Evolutionary conservation across 108 stramenopile species (phyloP).

Genomic region (Mediolabrus comicus): DNA sequence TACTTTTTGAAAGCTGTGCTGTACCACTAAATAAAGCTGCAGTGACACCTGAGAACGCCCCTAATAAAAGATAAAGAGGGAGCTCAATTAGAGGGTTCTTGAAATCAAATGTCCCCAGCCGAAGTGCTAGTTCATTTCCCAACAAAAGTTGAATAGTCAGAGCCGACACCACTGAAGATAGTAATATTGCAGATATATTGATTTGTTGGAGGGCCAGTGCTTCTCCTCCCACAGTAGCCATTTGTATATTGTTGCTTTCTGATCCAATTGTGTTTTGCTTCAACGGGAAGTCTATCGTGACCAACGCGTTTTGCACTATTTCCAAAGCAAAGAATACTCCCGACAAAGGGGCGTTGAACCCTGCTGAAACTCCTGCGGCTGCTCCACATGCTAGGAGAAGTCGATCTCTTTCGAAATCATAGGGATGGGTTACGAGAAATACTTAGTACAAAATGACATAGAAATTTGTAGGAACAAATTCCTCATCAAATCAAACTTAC

Average conservation of each 20-base stretch:
- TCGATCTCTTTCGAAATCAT: conserved; percentile 46
- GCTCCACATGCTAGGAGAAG: conserved; percentile 83
- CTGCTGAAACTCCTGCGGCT: conserved; percentile 91
- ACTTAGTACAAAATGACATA: background rate
- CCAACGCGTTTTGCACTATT: conserved; percentile 66
- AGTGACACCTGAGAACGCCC: conserved; percentile 69
- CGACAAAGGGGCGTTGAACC: conserved; percentile 93
- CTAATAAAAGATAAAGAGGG: conserved; percentile 83
- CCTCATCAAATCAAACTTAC: too few species aligned
- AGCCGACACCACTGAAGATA: conserved; percentile 76
- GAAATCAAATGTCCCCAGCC: conserved; percentile 53
- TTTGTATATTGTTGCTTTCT: conserved; percentile 2
- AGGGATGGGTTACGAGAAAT: background rate
- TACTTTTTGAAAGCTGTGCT: conserved; percentile 52
- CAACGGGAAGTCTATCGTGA: conserved; percentile 31
- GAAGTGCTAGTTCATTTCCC: conserved; percentile 72
- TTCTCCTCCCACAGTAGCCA: conserved; percentile 40
- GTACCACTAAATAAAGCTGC: conserved; percentile 65
- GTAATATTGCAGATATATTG: conserved; percentile 71
- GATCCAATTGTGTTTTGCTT: background rate
- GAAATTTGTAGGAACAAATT: too few species aligned
- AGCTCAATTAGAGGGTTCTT: conserved; percentile 82
- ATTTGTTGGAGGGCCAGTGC: conserved; percentile 44
- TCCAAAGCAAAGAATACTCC: conserved; percentile 95
- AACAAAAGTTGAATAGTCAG: conserved; percentile 70